phyloP scores from a whole-genome alignment of 495 filamentous ascomycete genomes.

The Lophiostoma macrostomum region DNA sequence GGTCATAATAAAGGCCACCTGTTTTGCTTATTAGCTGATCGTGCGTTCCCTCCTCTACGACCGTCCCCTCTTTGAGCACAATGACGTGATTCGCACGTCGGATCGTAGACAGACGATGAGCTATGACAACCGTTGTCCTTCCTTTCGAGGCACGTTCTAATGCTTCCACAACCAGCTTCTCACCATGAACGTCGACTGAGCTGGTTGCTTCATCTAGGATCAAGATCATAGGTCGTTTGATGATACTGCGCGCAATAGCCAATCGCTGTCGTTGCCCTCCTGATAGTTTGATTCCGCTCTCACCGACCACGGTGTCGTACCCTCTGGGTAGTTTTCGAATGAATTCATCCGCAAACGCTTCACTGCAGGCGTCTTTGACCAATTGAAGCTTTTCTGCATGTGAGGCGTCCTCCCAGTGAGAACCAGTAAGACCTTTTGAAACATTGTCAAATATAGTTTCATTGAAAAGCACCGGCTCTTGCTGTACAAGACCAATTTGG shows the following conservation, averaged over 20 bases:
- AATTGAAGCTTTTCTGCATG: constrained; percentile 31
- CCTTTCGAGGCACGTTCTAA: constrained; percentile 34
- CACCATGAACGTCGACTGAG: constrained; percentile 36
- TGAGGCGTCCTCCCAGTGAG: constrained; percentile 25
- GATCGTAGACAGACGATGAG: constrained; percentile 37
- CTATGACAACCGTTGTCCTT: constrained; percentile 38
- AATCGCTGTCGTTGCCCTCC: constrained; percentile 39
- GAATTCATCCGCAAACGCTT: constrained; percentile 47
- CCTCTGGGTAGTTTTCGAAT: constrained; percentile 41
- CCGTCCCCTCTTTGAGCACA: constrained; percentile 31
- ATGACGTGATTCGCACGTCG: constrained; percentile 37
- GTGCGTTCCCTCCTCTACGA: constrained; percentile 37
- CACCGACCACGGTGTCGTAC: constrained; percentile 38
- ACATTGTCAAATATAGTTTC: constrained; percentile 39
- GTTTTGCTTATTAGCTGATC: constrained; percentile 26
- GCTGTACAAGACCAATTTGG: constrained; percentile 39
- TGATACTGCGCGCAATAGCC: constrained; percentile 37
- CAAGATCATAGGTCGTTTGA: constrained; percentile 36
- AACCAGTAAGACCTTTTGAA: constrained; percentile 32
- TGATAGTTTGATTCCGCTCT: constrained; percentile 33
- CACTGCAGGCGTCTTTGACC: constrained; percentile 33
- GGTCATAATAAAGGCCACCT: constrained; percentile 31
- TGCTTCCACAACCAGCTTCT: constrained; percentile 35
- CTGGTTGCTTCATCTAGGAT: constrained; percentile 41
- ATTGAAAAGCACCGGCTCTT: constrained; percentile 40